A percentile compares a stretch with the other conserved stretches of the same genome.
phyloP scores from a whole-genome alignment of 2,329 filamentous ascomycete genomes.

The Coniochaeta sp. region DNA sequence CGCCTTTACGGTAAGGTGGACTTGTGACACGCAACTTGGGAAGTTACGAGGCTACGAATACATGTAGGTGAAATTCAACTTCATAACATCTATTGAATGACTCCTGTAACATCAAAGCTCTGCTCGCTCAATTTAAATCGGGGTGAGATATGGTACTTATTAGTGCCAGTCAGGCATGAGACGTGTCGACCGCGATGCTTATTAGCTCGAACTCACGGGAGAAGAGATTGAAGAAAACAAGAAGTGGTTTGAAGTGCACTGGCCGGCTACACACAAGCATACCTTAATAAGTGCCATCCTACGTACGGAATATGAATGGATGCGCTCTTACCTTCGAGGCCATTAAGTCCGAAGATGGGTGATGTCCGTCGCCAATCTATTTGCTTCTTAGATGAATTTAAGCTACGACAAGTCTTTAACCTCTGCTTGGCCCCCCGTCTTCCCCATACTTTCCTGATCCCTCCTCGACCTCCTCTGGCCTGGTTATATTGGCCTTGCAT shows the following conservation, averaged over 20 bases:
- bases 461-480: background rate
- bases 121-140: background rate
- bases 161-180: background rate
- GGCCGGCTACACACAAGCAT: background rate
- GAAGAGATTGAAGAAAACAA: background rate
- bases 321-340: background rate
- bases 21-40: background rate
- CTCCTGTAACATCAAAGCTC: background rate
- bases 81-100: background rate
- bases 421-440: background rate
- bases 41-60: background rate
- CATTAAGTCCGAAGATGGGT: background rate
- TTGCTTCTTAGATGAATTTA: background rate
- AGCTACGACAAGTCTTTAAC: background rate
- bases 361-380: background rate
- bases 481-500: slow-evolving; percentile 1
- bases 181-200: background rate
- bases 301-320: background rate
- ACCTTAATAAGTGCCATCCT: background rate
- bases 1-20: background rate
- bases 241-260: background rate
- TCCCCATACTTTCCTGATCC: background rate
- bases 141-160: background rate
- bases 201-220: background rate
- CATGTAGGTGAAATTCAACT: background rate